Evolutionary conservation across 2,329 filamentous ascomycete genomes (phyloP).

Genomic region (Aspergillus costaricaensis): DNA sequence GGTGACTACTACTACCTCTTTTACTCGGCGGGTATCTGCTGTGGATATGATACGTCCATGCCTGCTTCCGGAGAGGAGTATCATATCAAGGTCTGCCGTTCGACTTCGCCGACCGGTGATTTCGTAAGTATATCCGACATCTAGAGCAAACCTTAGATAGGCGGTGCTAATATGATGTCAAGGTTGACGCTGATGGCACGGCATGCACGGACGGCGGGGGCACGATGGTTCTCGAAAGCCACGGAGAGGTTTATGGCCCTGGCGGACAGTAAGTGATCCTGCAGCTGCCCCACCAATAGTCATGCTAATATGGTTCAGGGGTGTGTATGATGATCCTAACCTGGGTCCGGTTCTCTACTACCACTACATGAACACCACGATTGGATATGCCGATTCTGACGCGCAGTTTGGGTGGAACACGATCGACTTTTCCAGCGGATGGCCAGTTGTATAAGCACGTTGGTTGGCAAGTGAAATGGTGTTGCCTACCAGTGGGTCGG

Average conservation of each 20-base stretch:
- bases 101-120: slow-evolving; percentile 51
- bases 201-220: slow-evolving; percentile 61
- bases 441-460: slow-evolving; percentile 42
- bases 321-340: slow-evolving; percentile 34
- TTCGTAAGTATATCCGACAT: slow-evolving; percentile 47
- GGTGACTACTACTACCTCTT: slow-evolving; percentile 66
- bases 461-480: not conserved
- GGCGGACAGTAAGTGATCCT: slow-evolving; percentile 61
- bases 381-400: slow-evolving; percentile 54
- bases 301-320: slow-evolving; percentile 24
- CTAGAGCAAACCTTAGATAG: not conserved
- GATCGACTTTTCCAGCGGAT: slow-evolving; percentile 47
- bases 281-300: not conserved
- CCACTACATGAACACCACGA: slow-evolving; percentile 59
- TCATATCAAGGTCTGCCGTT: slow-evolving; percentile 66
- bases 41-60: slow-evolving; percentile 53
- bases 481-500: not conserved
- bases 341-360: slow-evolving; percentile 63
- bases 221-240: slow-evolving; percentile 59
- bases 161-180: not conserved
- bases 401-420: slow-evolving; percentile 52
- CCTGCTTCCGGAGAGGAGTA: slow-evolving; percentile 64
- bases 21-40: slow-evolving; percentile 63
- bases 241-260: slow-evolving; percentile 61
- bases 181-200: slow-evolving; percentile 55